Evolutionary conservation across 345 rosid species (phyloP).

Genomic region (Gynandropsis gynandra): DNA sequence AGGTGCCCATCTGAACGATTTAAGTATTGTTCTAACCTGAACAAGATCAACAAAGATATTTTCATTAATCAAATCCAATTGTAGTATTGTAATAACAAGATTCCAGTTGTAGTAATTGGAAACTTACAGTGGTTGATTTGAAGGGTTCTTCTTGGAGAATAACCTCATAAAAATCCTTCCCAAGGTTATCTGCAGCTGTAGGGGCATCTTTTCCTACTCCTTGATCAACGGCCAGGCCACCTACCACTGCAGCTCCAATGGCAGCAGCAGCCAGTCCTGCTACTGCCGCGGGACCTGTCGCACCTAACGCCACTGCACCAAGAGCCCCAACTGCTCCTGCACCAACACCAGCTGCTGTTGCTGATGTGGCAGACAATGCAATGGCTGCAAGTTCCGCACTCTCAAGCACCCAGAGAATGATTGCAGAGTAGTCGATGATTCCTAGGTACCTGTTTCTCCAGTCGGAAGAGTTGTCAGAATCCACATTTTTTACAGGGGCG

Average conservation of each 20-base stretch:
- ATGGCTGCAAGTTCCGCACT: slow-evolving; percentile 70
- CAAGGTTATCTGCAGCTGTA: slow-evolving; percentile 59
- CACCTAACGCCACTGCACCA: slow-evolving; percentile 68
- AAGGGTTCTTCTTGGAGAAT: slow-evolving; percentile 84
- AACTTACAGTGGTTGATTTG: slow-evolving; percentile 62
- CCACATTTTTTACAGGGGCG: slow-evolving; percentile 66
- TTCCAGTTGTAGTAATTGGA: neutral
- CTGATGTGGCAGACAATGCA: slow-evolving; percentile 58
- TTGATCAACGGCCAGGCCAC: slow-evolving; percentile 61
- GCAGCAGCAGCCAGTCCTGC: slow-evolving; percentile 73
- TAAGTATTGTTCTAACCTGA: slow-evolving; percentile 67
- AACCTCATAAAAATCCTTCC: slow-evolving; percentile 68
- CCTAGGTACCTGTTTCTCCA: slow-evolving; percentile 79
- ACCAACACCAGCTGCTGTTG: slow-evolving; percentile 73
- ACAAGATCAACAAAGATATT: neutral
- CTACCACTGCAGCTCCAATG: slow-evolving; percentile 77
- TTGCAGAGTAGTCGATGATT: slow-evolving; percentile 66
- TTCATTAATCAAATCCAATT: neutral
- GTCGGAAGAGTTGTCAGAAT: slow-evolving; percentile 37
- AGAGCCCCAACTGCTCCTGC: slow-evolving; percentile 71
- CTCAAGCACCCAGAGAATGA: slow-evolving; percentile 78
- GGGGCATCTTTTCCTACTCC: slow-evolving; percentile 60
- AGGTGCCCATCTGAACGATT: slow-evolving; percentile 74
- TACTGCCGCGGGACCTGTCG: slow-evolving; percentile 59
- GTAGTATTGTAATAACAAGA: neutral